Evolutionary conservation across 768 basidiomycete genomes (phyloP), one percentile per base, ranked within the genome.

Genomic region (Infundibulicybe gibba): DNA sequence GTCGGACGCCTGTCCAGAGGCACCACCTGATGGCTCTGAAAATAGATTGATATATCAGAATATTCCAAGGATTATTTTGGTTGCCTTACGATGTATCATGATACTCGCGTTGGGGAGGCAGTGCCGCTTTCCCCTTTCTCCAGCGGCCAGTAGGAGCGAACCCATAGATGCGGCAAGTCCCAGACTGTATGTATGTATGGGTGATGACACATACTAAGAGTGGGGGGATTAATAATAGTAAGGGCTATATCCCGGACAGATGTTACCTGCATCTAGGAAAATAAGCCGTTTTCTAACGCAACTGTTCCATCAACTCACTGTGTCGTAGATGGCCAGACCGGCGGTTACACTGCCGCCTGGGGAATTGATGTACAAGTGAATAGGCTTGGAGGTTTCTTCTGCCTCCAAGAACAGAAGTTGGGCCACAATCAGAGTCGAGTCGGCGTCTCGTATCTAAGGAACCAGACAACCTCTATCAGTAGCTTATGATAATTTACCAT

Each of bases 151-250:
- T 14, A 98, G 78, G 41, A 97, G 75, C 41, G 91, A 94, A 6
- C 93, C 95, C 95, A 98, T 97, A 19, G 90, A 93, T 49, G 90
- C 91, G 20, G 95, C 95, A 64, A 94, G 85, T 17, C 95, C 94
- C 49, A 97, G 78, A 62, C 94, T 93, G 68, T 97, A 97, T 1
- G 95, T 98, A 61, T 97, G 93, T 51, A 98, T 94, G 1, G 94
- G 92, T 40, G 90, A 85, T 11, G 89, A 87, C 54, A 98, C 88
- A 65, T 97, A 97, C 87, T 91, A 57, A 30, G 34, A 45, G 20
- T 45, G 48, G 47, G n/a, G 44, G 48, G 49, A 63, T 58, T 50
- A 62, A 57, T 33, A 32, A 48, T 44, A 15, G 25, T 21, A 19
- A 9, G 43, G 34, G 46, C 38, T 47, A 50, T 48, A 40, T 37